phyloP scores from a whole-genome alignment of 2,329 filamentous ascomycete genomes.

The Mycosphaerella sp. region DNA sequence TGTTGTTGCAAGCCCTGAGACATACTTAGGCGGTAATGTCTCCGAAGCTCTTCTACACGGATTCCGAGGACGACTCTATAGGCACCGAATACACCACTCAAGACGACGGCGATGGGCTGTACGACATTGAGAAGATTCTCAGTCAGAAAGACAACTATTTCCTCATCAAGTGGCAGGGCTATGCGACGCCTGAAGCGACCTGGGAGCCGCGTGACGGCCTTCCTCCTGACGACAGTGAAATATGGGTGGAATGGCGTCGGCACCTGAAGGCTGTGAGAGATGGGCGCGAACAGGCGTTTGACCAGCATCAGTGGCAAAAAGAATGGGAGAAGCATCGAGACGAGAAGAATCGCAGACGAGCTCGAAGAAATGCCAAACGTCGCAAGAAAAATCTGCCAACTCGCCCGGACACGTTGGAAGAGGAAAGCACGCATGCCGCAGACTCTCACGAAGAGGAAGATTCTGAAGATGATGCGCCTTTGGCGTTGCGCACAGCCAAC shows the following conservation, averaged over 20 bases:
- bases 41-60: slow-evolving; percentile 9
- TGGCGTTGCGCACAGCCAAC: neutral
- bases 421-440: slow-evolving; percentile 12
- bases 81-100: slow-evolving; percentile 25
- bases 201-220: slow-evolving; percentile 30
- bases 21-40: neutral
- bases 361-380: slow-evolving; percentile 26
- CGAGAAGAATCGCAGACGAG: slow-evolving; percentile 11
- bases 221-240: slow-evolving; percentile 1
- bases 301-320: slow-evolving; percentile 20
- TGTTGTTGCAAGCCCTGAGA: no score
- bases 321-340: slow-evolving; percentile 8
- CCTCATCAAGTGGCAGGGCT: slow-evolving; percentile 32
- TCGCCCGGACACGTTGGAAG: slow-evolving; percentile 4
- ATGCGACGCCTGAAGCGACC: slow-evolving; percentile 22
- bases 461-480: slow-evolving; percentile 6
- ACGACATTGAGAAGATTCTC: slow-evolving; percentile 30
- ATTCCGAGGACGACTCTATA: slow-evolving; percentile 28
- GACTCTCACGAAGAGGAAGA: slow-evolving; percentile 11
- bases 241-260: slow-evolving; percentile 23
- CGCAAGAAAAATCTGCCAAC: slow-evolving; percentile 15
- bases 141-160: slow-evolving; percentile 19
- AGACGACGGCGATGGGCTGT: slow-evolving; percentile 22
- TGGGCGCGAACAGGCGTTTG: slow-evolving; percentile 21
- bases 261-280: slow-evolving; percentile 16